Base-by-base conservation (phyloP, 2,329 filamentous ascomycete genomes). In the Dothideomycetidae sp. region DNA sequence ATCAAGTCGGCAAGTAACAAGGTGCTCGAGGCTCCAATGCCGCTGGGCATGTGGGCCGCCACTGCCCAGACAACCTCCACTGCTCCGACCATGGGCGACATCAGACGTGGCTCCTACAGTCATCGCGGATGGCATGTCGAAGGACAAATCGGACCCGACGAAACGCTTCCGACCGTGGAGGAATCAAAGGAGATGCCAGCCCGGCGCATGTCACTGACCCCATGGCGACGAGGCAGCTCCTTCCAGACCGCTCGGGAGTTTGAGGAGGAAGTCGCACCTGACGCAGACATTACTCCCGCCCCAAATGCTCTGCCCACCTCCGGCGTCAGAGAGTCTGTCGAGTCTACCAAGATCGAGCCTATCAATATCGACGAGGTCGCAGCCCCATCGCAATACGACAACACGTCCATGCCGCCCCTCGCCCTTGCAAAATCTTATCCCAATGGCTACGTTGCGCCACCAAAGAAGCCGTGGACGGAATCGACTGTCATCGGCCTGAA, bases 401-500 rank as follows among this genome's bases (percentile, higher is more conserved):
- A 36, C 30, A 21, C 37, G 2, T 29, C 29, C 17, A 41, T 29
- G 26, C 19, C 30, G 15, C 23, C 26, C n/a, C 17, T 32, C 14
- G 12, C 16, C 5, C 26, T 16, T 13, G 29, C n/a, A 10, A 29
- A 19, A 13, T 28, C 29, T 5, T 33, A 37, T 40, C 48, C 32
- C 38, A 61, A 55, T 33, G 61, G 60, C 42, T 65, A 64, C 45
- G 44, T 56, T 14, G 55, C 58, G 17, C 62, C 61, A 4, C 60
- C 61, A 1, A 60, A 62, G 39, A 47, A 64, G 2, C 62, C 73
- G 0, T 73, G 70, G 62, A 67, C 61, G 23, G 69, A 74, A 40
- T 70, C 75, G 1, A 70, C 72, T 2, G 60, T 56, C 13, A 71
- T 75, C 36, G 72, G 69, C 2, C 51, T 75, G 10, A 61, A 66